Percentiles rank a stretch among this genome's conserved stretches.
Conservation (phyloP, 345 rosid species). For the Brassica nigra region DNA sequence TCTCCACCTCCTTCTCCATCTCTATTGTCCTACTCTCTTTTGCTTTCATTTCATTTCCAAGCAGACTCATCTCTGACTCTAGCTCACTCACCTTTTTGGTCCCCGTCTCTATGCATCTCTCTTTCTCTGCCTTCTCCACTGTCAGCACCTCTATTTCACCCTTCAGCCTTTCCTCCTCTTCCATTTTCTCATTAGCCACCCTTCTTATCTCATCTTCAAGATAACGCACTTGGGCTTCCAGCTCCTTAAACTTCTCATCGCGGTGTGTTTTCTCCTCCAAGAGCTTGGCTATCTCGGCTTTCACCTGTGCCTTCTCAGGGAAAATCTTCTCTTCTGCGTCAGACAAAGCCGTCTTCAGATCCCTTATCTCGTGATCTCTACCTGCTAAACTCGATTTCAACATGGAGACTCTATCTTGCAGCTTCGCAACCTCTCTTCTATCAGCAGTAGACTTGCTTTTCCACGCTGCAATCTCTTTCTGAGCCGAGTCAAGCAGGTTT, state of each 20-base stretch:
- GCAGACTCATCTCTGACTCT: constrained; percentile 33
- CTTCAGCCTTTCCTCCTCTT: constrained; percentile 47
- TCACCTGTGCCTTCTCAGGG: constrained; percentile 66
- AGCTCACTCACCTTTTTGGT: constrained; percentile 37
- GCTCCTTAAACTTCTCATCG: constrained; percentile 60
- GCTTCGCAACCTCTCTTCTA: constrained; percentile 57
- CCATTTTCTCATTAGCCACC: constrained; percentile 50
- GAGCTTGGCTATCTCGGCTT: constrained; percentile 63
- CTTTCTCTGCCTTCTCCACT: constrained; percentile 47
- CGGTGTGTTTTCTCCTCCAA: constrained; percentile 46
- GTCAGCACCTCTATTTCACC: constrained; percentile 48
- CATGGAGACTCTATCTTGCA: constrained; percentile 59
- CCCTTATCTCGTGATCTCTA: constrained; percentile 73
- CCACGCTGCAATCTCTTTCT: constrained; percentile 58
- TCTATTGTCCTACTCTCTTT: constrained; percentile 41
- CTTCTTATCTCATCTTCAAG: constrained; percentile 66
- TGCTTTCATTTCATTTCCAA: constrained; percentile 22
- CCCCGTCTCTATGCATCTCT: constrained; percentile 38
- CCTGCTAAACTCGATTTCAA: constrained; percentile 66
- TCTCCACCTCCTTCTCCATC: constrained; percentile 59
- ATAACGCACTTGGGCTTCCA: constrained; percentile 59
- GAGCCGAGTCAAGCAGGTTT: constrained; percentile 53
- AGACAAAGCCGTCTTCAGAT: constrained; percentile 58
- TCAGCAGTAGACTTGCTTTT: constrained; percentile 61
- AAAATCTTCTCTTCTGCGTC: constrained; percentile 74